These are phyloP conservation scores for Canna indica DNA, from an alignment of 176 grass and related monocot species.

Conservation along the genomic window DNA sequence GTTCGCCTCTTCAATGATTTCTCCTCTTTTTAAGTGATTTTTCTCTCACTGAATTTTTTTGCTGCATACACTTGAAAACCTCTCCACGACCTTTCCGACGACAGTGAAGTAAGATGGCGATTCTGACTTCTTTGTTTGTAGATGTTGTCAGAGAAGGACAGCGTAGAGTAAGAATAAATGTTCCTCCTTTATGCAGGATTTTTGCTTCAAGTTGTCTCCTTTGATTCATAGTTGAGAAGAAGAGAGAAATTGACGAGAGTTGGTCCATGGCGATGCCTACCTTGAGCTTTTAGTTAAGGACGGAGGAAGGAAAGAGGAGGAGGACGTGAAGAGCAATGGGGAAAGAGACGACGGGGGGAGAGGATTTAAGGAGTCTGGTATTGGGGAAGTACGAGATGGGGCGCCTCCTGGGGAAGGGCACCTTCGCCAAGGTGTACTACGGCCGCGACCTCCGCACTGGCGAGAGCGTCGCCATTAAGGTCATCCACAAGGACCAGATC, in stretches of 20 bases:
- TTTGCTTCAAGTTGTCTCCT: background rate
- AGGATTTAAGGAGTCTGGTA: constrained; percentile 30
- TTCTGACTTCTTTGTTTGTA: background rate
- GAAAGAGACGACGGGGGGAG: constrained; percentile 6
- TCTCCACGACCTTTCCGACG: too few relatives aligned
- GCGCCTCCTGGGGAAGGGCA: constrained; percentile 69
- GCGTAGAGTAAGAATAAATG: background rate
- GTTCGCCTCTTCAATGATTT: background rate
- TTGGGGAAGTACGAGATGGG: constrained; percentile 85
- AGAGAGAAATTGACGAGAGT: background rate
- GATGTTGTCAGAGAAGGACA: background rate
- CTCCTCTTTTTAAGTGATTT: too few relatives aligned
- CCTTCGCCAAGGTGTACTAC: constrained; percentile 87
- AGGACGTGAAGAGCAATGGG: constrained; percentile 5
- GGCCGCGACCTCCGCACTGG: constrained; percentile 42
- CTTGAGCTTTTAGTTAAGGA: background rate
- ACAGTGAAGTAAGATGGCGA: background rate
- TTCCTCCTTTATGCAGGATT: background rate
- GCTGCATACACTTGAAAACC: too few relatives aligned
- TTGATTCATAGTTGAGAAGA: background rate
- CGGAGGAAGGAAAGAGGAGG: background rate
- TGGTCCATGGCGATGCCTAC: background rate
- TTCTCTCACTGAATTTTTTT: too few relatives aligned
- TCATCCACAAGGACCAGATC: constrained; percentile 79
- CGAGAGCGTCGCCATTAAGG: constrained; percentile 86